Evolutionary conservation across 169 alveolate genomes (phyloP), one percentile per base, ranked within the genome.

Genomic region (Plasmodium blacklocki): DNA sequence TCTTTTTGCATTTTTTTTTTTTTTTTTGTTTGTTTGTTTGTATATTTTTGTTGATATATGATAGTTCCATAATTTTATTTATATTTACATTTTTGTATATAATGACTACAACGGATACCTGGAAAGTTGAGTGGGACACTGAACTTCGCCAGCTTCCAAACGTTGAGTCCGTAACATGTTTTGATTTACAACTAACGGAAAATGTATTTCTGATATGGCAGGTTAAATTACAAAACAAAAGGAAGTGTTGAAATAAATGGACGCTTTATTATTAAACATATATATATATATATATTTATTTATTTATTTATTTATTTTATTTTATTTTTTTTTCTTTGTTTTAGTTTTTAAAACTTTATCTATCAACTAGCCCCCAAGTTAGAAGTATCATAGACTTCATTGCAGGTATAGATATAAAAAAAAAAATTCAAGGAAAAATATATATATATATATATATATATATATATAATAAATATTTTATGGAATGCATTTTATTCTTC

Each of bases 301-400:
- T 32, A n/a, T 18, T 26, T 26, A 2, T 18, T 52, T 60, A 67
- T 23, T 1, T 62, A 45, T 80, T n/a, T n/a, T n/a, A n/a, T n/a
- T n/a, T 60, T 32, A 18, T 56, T 19, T 50, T 6, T 29, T 26
- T 45, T 26, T 3, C 52, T 43, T 9, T 2, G 18, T 86, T 59
- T 21, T 80, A 86, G 92, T 86, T 86, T 67, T 86, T 86, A 67
- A 86, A 86, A 66, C 67, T 86, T 49, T 86, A 86, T 45, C 87
- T 71, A 59, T 47, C 92, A n/a, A 19, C 88, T 43, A 60, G 58
- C 70, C 92, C 92, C 7, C 92, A 86, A 21, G 59, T 72, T 21
- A 52, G 92, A 56, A 72, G 73, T 39, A 70, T 86, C 66, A 60
- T 86, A 32, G 92, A 86, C 52, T 86, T 86, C 52, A 45, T 86